Conservation (phyloP, 306 rosid species). For the Casuarina cunninghamiana region DNA sequence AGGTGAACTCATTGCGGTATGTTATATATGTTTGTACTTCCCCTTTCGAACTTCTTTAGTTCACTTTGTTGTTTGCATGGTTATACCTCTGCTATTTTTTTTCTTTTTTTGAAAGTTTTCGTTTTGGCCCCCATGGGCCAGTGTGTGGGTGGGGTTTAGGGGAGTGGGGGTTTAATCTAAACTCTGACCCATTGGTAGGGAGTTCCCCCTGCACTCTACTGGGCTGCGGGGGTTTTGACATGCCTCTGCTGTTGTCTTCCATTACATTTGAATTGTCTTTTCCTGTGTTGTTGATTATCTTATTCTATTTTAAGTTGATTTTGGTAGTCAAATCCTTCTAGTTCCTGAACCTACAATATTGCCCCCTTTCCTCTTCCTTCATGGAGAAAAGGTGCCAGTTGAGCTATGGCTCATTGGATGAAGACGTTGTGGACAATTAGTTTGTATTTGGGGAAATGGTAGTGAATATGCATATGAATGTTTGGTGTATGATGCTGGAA, state of each 20-base stretch:
- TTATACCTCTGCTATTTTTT: not conserved
- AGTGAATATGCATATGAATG: not conserved
- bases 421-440: no score
- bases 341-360: not conserved
- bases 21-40: constrained; percentile 19
- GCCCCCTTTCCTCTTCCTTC: not conserved
- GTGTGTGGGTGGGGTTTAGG: no score
- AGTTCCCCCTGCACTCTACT: no score
- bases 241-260: not conserved
- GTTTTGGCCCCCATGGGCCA: no score
- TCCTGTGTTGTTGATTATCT: not conserved
- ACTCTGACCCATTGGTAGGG: no score
- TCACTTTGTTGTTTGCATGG: not conserved
- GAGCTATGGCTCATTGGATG: not conserved
- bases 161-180: no score
- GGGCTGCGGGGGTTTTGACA: no score
- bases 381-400: not conserved
- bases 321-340: not conserved
- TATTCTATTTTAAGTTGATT: not conserved
- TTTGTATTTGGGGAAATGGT: not conserved
- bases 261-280: not conserved
- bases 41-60: not conserved
- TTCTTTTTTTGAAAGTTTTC: not conserved
- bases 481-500: not conserved
- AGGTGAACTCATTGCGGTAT: constrained; percentile 86